These are phyloP conservation scores for Nothophoma quercina DNA, from an alignment of 2,329 filamentous ascomycete genomes.

Conservation along the genomic window DNA sequence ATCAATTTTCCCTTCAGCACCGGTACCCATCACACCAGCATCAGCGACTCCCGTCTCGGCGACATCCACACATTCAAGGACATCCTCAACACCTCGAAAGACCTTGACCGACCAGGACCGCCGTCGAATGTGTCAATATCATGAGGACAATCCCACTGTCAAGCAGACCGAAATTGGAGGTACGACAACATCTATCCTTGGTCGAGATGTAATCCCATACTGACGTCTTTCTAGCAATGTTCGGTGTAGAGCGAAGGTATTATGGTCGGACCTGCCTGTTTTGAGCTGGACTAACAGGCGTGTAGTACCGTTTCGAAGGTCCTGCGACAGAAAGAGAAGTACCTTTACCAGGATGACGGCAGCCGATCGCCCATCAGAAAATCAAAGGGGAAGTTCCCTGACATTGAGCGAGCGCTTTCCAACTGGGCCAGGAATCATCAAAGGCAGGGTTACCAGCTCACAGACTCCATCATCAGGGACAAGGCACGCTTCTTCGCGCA, in stretches of 20 bases:
- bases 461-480: slow-evolving; percentile 82
- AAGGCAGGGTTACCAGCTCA: slow-evolving; percentile 75
- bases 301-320: slow-evolving; percentile 98
- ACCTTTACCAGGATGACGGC: slow-evolving; percentile 81
- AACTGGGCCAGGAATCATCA: slow-evolving; percentile 88
- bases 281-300: slow-evolving; percentile 25
- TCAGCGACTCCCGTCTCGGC: slow-evolving; percentile 51
- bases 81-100: slow-evolving; percentile 73
- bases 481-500: slow-evolving; percentile 83
- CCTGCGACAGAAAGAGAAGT: slow-evolving; percentile 91
- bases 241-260: slow-evolving; percentile 97
- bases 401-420: slow-evolving; percentile 88
- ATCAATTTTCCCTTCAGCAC: slow-evolving; percentile 47
- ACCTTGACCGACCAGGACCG: slow-evolving; percentile 92
- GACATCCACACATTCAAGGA: slow-evolving; percentile 50
- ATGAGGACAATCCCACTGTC: slow-evolving; percentile 85
- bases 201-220: slow-evolving; percentile 20
- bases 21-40: slow-evolving; percentile 48
- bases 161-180: slow-evolving; percentile 97
- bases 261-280: slow-evolving; percentile 12
- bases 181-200: slow-evolving; percentile 52
- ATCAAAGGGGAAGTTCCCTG: slow-evolving; percentile 82
- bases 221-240: slow-evolving; percentile 68
- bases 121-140: slow-evolving; percentile 90
- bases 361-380: slow-evolving; percentile 82